These are phyloP conservation scores for Torulaspora pretoriensis DNA, from an alignment of 1,139 yeast species.

Conservation along the genomic window DNA sequence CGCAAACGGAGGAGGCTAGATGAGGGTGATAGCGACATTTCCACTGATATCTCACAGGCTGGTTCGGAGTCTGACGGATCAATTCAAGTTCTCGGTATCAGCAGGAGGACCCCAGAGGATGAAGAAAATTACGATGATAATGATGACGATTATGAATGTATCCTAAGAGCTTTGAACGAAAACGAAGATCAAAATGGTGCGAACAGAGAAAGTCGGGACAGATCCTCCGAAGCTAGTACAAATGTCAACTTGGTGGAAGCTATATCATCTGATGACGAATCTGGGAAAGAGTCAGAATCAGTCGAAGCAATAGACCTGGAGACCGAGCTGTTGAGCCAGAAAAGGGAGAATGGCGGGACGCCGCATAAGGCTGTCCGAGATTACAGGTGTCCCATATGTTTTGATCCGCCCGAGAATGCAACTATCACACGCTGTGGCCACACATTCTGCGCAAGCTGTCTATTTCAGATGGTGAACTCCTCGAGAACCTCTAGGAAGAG, in stretches of 20 bases:
- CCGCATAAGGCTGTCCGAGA: slow-evolving; percentile 34
- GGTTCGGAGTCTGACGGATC: slow-evolving; percentile 6
- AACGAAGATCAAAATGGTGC: slow-evolving; percentile 2
- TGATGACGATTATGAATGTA: slow-evolving; percentile 13
- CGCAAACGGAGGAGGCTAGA: background rate
- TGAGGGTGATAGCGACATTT: slow-evolving; percentile 1
- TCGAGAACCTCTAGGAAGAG: slow-evolving; percentile 37
- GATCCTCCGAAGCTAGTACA: background rate
- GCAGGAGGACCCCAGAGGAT: background rate
- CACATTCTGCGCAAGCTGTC: slow-evolving; percentile 48
- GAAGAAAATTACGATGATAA: slow-evolving; percentile 9
- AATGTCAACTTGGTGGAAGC: background rate
- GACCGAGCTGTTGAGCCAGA: slow-evolving; percentile 29
- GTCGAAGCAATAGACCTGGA: slow-evolving; percentile 20
- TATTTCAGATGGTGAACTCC: slow-evolving; percentile 46
- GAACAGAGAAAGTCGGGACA: background rate
- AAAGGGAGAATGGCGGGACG: slow-evolving; percentile 26
- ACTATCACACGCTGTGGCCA: slow-evolving; percentile 54
- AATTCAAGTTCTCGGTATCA: slow-evolving; percentile 2
- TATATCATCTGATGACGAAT: background rate
- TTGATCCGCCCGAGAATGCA: slow-evolving; percentile 47
- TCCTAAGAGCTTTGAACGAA: slow-evolving; percentile 15
- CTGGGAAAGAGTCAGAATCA: background rate
- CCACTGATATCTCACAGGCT: background rate
- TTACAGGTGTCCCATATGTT: slow-evolving; percentile 49